Percentiles rank a stretch among this genome's conserved stretches.
phyloP scores from a whole-genome alignment of 345 rosid species.

The Eucalyptus melliodora region DNA sequence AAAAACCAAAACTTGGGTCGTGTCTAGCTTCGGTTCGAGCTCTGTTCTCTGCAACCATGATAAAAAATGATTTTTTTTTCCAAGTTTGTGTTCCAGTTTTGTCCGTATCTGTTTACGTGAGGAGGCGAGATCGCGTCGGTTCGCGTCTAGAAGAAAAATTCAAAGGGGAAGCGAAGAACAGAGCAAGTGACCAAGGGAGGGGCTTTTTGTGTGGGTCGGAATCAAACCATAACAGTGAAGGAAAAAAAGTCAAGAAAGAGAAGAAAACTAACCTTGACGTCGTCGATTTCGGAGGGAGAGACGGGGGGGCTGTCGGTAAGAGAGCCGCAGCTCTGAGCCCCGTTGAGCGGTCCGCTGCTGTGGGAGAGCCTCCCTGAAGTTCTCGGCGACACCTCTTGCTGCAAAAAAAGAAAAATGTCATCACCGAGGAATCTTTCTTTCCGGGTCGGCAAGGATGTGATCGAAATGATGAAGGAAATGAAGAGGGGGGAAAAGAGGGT shows the following conservation, averaged over 20 bases:
- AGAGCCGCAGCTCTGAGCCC: slow-evolving; percentile 75
- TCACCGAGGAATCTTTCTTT: not conserved
- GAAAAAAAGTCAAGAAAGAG: not conserved
- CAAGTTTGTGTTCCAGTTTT: not conserved
- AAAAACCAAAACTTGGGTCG: not conserved
- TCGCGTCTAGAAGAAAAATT: not conserved
- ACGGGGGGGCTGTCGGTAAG: slow-evolving; percentile 95
- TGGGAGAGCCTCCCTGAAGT: slow-evolving; percentile 6
- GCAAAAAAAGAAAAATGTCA: not conserved
- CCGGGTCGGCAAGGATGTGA: not conserved
- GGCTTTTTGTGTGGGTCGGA: not conserved
- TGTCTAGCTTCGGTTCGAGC: not conserved
- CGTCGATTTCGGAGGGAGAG: slow-evolving; percentile 77
- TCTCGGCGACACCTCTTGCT: slow-evolving; percentile 4
- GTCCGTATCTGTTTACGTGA: not conserved
- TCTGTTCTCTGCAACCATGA: not conserved
- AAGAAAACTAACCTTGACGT: slow-evolving; percentile 44
- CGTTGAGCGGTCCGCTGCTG: slow-evolving; percentile 92
- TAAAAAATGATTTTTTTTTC: not conserved
- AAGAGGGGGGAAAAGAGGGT: not conserved
- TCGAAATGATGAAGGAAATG: not conserved
- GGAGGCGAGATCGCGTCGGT: not conserved
- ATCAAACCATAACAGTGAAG: not conserved
- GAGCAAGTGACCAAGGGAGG: not conserved
- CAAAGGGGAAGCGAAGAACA: not conserved